phyloP scores from a whole-genome alignment of 2,329 filamentous ascomycete species.

The Metarhizium robertsii region DNA sequence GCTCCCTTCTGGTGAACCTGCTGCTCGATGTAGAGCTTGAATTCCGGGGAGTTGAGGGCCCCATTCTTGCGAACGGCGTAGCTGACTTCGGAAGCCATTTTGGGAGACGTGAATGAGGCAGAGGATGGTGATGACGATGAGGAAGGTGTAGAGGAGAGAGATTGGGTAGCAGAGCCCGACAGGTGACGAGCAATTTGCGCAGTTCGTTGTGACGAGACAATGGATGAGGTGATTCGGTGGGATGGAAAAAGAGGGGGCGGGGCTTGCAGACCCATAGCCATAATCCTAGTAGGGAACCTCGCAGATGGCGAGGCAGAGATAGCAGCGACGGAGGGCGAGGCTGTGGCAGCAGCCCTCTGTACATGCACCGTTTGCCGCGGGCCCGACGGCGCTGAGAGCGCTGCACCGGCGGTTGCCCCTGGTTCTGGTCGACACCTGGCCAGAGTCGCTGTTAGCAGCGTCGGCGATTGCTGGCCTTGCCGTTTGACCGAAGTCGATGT shows the following conservation, averaged over 20 bases:
- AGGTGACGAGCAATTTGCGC: slow-evolving; percentile 48
- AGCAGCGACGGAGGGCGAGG: neutral
- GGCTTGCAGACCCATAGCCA: slow-evolving; percentile 20
- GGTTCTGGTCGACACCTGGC: neutral
- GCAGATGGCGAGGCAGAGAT: neutral
- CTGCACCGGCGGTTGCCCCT: neutral
- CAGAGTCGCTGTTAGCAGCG: neutral
- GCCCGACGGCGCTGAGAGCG: neutral
- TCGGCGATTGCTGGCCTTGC: neutral
- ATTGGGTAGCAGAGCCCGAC: slow-evolving; percentile 17
- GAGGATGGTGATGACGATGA: slow-evolving; percentile 7
- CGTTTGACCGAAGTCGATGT: neutral
- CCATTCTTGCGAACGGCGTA: slow-evolving; percentile 83
- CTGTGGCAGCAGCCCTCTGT: too few species aligned
- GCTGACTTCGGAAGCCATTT: slow-evolving; percentile 41
- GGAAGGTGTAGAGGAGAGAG: slow-evolving; percentile 8
- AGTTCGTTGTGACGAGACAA: slow-evolving; percentile 41
- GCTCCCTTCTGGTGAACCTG: slow-evolving; percentile 32
- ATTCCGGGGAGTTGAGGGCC: slow-evolving; percentile 86
- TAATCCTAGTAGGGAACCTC: neutral
- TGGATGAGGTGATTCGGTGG: slow-evolving; percentile 19
- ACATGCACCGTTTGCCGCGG: too few species aligned
- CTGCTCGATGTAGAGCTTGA: slow-evolving; percentile 96
- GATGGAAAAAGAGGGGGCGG: slow-evolving; percentile 28
- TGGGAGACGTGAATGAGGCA: slow-evolving; percentile 13